Base-by-base conservation (phyloP, 164 flowering plant genomes). In the Liriodendron chinense region DNA sequence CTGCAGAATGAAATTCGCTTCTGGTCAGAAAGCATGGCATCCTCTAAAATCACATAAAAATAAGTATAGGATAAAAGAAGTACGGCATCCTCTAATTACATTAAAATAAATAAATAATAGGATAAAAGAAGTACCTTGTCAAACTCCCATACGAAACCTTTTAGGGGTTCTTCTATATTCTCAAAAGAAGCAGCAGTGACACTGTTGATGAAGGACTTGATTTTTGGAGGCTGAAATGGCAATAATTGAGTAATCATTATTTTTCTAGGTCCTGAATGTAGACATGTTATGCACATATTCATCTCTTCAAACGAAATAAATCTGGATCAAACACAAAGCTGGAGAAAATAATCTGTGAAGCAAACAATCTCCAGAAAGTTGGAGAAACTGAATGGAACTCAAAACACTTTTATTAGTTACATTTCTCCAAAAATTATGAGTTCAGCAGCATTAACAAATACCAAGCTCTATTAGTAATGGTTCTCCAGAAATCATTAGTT, bases 81-180 rank as follows among this genome's bases (percentile, higher is more conserved):
- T 12, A 53, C 26, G 16, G 47, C 28, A 28, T 18, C 24, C 8
- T 10, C 48, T 10, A 21, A 75, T 28, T 12, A 1, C 34, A 65
- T 7, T n/a, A 74, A 49, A 5, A 48, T 10, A 18, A 22, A 7
- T 57, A 23, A 18, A 57, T 4, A 49, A 3, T 24, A 14, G 63
- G 25, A 65, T 22, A 18, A 48, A 9, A 67, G 34, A 76, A 25
- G 64, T 67, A 95, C 99, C 98, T 93, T 93, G 70, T 93, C 96
- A 73, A 83, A 95, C 82, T 93, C 97, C 98, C 98, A 95, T 22
- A 78, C 80, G 84, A 95, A 95, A 77, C 81, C 75, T 80, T 79
- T 86, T 1, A 95, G 87, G 25, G 92, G 88, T 74, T 86, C 89
- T 65, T 89, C 94, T 77, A 95, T 89, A 77, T 84, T 82, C 82